A percentile compares a stretch with the other conserved stretches of the same genome.
Conservation (phyloP, 805 yeast species). For the Wickerhamomyces bovis region DNA sequence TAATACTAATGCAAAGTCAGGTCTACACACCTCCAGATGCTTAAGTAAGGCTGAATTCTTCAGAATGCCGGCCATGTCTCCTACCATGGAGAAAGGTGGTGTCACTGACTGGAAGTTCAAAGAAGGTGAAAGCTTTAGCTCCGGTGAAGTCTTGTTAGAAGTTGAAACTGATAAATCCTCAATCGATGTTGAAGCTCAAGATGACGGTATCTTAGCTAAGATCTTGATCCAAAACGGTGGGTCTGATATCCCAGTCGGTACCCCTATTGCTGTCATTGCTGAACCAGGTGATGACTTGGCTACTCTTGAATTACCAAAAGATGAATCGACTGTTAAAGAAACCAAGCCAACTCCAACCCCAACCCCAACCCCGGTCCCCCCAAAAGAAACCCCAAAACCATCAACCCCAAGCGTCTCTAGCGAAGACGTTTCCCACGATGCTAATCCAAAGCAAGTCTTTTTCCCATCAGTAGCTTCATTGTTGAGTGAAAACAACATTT, state of each 20-base stretch:
- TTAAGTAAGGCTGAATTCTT: constrained; percentile 38
- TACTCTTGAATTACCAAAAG: constrained; percentile 50
- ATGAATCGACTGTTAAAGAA: constrained; percentile 20
- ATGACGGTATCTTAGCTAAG: constrained; percentile 86
- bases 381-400: constrained; percentile 10
- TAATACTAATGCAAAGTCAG: constrained; percentile 4
- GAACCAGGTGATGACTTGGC: constrained; percentile 81
- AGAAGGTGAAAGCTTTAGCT: constrained; percentile 61
- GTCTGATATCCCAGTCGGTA: constrained; percentile 77
- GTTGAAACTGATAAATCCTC: constrained; percentile 86
- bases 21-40: constrained; percentile 21
- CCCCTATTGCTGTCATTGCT: constrained; percentile 82
- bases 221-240: constrained; percentile 66
- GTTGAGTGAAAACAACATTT: constrained; percentile 54
- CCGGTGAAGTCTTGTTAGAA: constrained; percentile 81
- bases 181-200: constrained; percentile 82
- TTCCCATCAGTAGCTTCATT: constrained; percentile 76
- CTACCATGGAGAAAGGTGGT: constrained; percentile 97
- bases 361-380: constrained; percentile 4
- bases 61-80: constrained; percentile 98
- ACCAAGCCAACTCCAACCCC: constrained; percentile 10
- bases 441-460: constrained; percentile 62
- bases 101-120: constrained; percentile 84
- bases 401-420: constrained; percentile 6
- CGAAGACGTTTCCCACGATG: constrained; percentile 28